Evolutionary conservation across 345 rosid genomes (phyloP).

Genomic region (Linum usitatissimum): DNA sequence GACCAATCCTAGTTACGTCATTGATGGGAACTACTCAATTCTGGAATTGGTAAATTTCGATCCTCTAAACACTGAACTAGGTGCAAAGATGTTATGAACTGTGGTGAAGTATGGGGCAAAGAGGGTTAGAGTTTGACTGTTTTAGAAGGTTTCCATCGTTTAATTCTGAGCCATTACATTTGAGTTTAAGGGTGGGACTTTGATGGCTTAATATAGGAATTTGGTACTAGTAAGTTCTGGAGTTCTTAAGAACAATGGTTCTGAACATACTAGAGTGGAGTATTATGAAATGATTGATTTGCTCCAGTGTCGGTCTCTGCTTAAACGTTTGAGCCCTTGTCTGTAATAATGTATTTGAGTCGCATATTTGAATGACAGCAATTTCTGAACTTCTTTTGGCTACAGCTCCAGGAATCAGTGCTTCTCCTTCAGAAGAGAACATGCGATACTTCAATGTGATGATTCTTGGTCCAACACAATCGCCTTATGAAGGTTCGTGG

Average conservation of each 20-base stretch:
- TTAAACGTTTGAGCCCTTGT: neutral
- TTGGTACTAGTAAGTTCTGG: neutral
- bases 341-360: neutral
- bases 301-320: neutral
- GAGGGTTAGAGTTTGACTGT: no score
- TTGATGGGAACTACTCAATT: no score
- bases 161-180: neutral
- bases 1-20: no score
- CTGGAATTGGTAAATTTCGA: no score
- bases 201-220: neutral
- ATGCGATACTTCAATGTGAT: constrained; percentile 94
- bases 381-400: constrained; percentile 6
- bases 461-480: constrained; percentile 94
- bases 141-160: neutral
- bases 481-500: constrained; percentile 82
- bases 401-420: constrained; percentile 95
- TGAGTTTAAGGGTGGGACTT: neutral
- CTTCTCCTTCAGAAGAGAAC: constrained; percentile 92
- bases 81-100: neutral
- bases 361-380: neutral
- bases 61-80: neutral
- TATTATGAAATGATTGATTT: neutral
- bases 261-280: neutral
- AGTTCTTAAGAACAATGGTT: neutral
- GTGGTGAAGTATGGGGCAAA: neutral